Evolutionary conservation across 345 rosid genomes (phyloP).

Genomic region (Aegle marmelos): DNA sequence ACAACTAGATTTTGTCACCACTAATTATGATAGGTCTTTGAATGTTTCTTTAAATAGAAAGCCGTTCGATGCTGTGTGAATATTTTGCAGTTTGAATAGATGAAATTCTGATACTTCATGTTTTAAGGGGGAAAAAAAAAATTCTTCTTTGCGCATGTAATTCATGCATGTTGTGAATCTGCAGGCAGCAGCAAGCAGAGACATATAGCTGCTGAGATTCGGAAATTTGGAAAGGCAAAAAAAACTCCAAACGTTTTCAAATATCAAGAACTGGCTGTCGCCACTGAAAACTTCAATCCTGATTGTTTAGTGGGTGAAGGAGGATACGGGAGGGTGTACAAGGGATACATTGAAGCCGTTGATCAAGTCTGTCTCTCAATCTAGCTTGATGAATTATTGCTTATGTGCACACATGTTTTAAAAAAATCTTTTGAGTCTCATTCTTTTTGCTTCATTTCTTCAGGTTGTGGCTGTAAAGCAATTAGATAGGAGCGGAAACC

Average conservation of each 20-base stretch:
- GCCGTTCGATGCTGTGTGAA: not conserved
- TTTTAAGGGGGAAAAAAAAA: not conserved
- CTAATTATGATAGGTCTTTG: not conserved
- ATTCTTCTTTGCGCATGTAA: not conserved
- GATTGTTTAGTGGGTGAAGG: conserved; percentile 59
- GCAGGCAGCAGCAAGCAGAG: conserved; percentile 42
- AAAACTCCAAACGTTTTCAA: conserved; percentile 34
- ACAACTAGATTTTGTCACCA: not conserved
- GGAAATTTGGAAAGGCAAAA: conserved; percentile 38
- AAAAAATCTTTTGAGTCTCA: not conserved
- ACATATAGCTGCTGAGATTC: conserved; percentile 45
- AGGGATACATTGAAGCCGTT: conserved; percentile 39
- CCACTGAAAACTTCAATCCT: conserved; percentile 52
- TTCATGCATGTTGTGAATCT: not conserved
- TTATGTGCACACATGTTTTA: not conserved
- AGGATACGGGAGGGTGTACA: conserved; percentile 63
- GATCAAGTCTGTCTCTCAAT: conserved; percentile 26
- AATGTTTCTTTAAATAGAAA: not conserved
- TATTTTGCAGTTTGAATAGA: not conserved
- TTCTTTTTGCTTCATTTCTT: not conserved
- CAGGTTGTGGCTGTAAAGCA: conserved; percentile 69
- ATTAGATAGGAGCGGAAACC: conserved; percentile 56
- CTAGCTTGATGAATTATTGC: not conserved
- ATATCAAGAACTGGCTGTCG: conserved; percentile 43
- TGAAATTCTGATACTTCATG: not conserved